phyloP scores from a whole-genome alignment of 2,329 filamentous ascomycete species.

The Cladosporium halotolerans region DNA sequence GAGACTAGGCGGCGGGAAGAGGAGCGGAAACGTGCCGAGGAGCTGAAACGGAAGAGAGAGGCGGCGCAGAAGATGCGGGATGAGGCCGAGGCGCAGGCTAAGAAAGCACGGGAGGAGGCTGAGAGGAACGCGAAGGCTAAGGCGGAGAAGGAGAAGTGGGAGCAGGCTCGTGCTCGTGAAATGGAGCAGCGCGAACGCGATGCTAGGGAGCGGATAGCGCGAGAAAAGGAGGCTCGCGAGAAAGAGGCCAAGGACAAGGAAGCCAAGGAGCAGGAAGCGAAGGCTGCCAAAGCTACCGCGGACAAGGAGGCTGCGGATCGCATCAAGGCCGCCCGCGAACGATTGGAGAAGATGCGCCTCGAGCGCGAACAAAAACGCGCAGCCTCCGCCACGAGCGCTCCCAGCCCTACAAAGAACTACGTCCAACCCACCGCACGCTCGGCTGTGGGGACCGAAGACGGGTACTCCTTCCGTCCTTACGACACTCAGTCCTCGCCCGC shows the following conservation, averaged over 20 bases:
- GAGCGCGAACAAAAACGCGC: conserved; percentile 16
- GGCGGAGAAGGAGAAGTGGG: conserved; percentile 47
- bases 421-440: conserved; percentile 50
- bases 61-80: conserved; percentile 50
- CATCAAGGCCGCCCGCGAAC: conserved; percentile 24
- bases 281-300: conserved; percentile 32
- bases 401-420: conserved; percentile 35
- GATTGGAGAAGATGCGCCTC: conserved; percentile 23
- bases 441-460: conserved; percentile 56
- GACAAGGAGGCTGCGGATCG: conserved; percentile 32
- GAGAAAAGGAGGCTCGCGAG: conserved; percentile 30
- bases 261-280: conserved; percentile 30
- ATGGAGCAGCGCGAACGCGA: conserved; percentile 44
- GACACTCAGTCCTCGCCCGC: conserved; percentile 36
- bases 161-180: conserved; percentile 43
- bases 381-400: conserved; percentile 21
- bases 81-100: conserved; percentile 25
- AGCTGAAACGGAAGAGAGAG: conserved; percentile 51
- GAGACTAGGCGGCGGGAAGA: conserved; percentile 49
- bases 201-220: conserved; percentile 41
- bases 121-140: conserved; percentile 40
- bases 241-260: conserved; percentile 38
- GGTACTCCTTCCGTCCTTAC: conserved; percentile 34
- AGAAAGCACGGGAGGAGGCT: conserved; percentile 44
- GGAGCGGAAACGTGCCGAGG: conserved; percentile 48